Evolutionary conservation across 2,329 filamentous ascomycete species (phyloP).

Genomic region (Orbilia blumenaviensis): DNA sequence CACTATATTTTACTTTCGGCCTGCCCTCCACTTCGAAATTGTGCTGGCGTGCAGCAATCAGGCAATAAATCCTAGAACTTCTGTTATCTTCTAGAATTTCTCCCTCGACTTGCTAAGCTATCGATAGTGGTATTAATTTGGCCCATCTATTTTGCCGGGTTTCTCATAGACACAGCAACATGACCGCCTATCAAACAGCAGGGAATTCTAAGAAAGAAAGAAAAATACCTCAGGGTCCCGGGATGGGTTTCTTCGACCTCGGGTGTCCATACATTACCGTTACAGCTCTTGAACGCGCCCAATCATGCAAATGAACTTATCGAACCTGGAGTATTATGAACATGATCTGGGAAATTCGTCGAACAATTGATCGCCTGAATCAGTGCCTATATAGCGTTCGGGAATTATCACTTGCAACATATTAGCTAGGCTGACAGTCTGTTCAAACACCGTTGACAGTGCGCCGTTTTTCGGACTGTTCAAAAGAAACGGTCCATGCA

Average conservation of each 20-base stretch:
- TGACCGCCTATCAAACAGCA: too few relatives aligned
- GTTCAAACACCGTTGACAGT: neutral
- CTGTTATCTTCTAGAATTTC: neutral
- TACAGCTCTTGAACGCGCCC: neutral
- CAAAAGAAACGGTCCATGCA: neutral
- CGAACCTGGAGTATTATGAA: slow-evolving; percentile 1
- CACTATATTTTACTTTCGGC: slow-evolving; percentile 2
- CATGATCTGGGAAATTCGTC: neutral
- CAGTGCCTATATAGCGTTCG: neutral
- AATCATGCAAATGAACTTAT: neutral
- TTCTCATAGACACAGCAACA: too few relatives aligned
- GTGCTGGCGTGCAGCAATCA: neutral
- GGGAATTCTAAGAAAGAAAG: neutral
- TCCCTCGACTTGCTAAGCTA: too few relatives aligned
- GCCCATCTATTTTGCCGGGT: too few relatives aligned
- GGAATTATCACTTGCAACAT: slow-evolving; percentile 9
- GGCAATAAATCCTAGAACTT: neutral
- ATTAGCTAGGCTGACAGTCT: neutral
- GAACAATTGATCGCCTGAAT: neutral
- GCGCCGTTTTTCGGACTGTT: neutral
- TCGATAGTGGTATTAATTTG: too few relatives aligned
- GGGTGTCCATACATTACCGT: neutral
- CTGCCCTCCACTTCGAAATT: neutral
- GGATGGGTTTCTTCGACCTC: too few relatives aligned
- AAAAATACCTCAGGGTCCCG: neutral